Base-by-base conservation (phyloP, 495 filamentous ascomycete genomes). In the Aspergillus sparsus region DNA sequence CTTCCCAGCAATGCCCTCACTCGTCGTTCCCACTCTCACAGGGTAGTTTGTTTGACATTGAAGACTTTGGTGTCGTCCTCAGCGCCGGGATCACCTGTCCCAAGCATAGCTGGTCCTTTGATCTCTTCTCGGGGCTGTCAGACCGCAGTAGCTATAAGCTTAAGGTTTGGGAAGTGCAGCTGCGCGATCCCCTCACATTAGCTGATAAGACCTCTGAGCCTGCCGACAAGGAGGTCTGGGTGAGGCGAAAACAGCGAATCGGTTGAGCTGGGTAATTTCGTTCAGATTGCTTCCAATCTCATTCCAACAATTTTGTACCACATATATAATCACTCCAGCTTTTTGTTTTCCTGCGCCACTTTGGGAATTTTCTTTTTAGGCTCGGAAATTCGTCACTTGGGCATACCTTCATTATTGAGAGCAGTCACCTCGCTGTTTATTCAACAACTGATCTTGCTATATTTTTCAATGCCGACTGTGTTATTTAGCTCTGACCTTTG, bases 91-190 rank as follows among this genome's bases (percentile, higher is more conserved):
- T 87, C 13, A 82, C 79, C 7, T 87, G 84, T 63, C 82, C 83
- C 1, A 85, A 86, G 62, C 83, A 87, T 61, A 77, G 71, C 39
- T 87, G 84, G 84, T 84, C 83, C 0, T 86, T 86, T 67, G 84
- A 87, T 65, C 61, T 87, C 27, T 80, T 81, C 56, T 78, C 83
- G 0, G 84, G 84, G 3, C 69, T 70, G 58, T 74, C 74, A 5
- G 84, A 87, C 57, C 78, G 82, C 1, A 81, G 77, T n/a, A 84
- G 74, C 57, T 86, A 86, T 63, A 77, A 73, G 65, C 71, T 87
- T 16, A 81, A 81, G 53, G 67, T 81, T 35, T 87, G 83, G 84
- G 84, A 87, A 63, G 78, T 84, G 4, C 73, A 86, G 55, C 56
- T 86, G 36, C 77, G 84, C 7, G 76, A 81, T 36, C 36, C 42